Conservation (phyloP, 495 filamentous ascomycete species). For the Schizothecium vesticola region DNA sequence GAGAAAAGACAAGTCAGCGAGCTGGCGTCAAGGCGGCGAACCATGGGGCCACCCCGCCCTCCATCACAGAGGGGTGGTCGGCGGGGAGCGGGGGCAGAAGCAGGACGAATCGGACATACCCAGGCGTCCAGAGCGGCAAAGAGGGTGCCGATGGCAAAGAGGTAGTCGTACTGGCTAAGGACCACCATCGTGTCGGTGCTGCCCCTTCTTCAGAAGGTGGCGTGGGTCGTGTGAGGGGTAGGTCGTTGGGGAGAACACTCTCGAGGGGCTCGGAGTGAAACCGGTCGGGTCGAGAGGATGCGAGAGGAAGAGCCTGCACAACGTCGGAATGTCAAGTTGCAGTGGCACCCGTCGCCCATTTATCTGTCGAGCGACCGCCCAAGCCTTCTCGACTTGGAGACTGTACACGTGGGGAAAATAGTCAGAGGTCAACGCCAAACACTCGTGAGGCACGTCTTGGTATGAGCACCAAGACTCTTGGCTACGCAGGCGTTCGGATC, state of each 20-base stretch:
- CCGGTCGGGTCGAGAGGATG: neutral
- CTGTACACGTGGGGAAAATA: neutral
- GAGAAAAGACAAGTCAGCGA: neutral
- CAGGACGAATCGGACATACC: neutral
- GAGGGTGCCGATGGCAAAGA: slow-evolving; percentile 70
- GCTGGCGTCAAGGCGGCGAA: neutral
- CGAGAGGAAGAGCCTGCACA: neutral
- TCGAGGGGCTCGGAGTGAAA: neutral
- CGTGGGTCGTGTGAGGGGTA: neutral
- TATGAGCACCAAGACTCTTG: neutral
- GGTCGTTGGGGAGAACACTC: neutral
- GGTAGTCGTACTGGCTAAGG: slow-evolving; percentile 58
- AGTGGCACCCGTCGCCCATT: neutral
- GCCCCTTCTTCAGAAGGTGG: neutral
- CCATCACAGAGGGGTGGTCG: neutral
- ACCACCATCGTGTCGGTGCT: neutral
- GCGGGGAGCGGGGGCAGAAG: neutral
- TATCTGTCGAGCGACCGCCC: neutral
- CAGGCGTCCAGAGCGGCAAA: slow-evolving; percentile 70
- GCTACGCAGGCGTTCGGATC: neutral
- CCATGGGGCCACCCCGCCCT: neutral
- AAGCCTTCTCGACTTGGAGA: neutral
- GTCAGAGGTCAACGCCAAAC: neutral
- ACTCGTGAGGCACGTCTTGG: neutral
- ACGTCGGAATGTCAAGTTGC: neutral